Percentiles rank a stretch among this genome's conserved stretches.
These are phyloP conservation scores for Zarea fungicola DNA, from an alignment of 2,329 filamentous ascomycete genomes.

Conservation along the genomic window DNA sequence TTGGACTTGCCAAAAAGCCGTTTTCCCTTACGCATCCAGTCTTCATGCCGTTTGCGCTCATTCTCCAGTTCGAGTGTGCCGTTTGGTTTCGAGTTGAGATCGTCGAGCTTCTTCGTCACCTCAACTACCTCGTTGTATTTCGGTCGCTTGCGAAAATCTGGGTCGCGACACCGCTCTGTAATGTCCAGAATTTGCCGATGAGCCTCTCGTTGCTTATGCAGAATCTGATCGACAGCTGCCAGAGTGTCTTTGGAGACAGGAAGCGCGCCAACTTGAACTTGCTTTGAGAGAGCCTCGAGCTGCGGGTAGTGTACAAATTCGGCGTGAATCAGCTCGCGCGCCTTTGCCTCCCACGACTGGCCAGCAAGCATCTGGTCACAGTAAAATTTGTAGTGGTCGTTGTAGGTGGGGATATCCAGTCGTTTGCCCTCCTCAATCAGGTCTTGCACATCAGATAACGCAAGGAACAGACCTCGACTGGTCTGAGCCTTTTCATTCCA, in stretches of 20 bases:
- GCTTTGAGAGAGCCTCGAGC: constrained; percentile 81
- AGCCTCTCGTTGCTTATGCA: constrained; percentile 93
- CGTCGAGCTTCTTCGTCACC: constrained; percentile 79
- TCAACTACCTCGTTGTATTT: constrained; percentile 87
- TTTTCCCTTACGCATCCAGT: constrained; percentile 98
- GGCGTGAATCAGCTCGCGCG: constrained; percentile 85
- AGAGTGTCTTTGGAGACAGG: constrained; percentile 81
- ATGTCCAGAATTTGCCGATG: constrained; percentile 82
- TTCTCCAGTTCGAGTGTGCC: constrained; percentile 91
- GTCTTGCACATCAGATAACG: constrained; percentile 70
- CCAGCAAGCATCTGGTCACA: constrained; percentile 72
- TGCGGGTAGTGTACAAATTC: constrained; percentile 92
- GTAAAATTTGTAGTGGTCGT: constrained; percentile 73
- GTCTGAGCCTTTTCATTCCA: constrained; percentile 78
- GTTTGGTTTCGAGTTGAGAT: constrained; percentile 85
- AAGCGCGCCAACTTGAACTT: constrained; percentile 64
- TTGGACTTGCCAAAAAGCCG: constrained; percentile 98
- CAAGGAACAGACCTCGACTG: constrained; percentile 59
- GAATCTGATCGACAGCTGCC: constrained; percentile 77
- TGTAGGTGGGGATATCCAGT: constrained; percentile 71
- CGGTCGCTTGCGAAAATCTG: constrained; percentile 73
- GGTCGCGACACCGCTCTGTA: constrained; percentile 69
- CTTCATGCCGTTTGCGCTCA: constrained; percentile 90
- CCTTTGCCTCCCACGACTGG: constrained; percentile 87
- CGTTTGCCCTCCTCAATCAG: constrained; percentile 73